phyloP scores from a whole-genome alignment of 2,329 filamentous ascomycete species.

The Anisogramma anomala region DNA sequence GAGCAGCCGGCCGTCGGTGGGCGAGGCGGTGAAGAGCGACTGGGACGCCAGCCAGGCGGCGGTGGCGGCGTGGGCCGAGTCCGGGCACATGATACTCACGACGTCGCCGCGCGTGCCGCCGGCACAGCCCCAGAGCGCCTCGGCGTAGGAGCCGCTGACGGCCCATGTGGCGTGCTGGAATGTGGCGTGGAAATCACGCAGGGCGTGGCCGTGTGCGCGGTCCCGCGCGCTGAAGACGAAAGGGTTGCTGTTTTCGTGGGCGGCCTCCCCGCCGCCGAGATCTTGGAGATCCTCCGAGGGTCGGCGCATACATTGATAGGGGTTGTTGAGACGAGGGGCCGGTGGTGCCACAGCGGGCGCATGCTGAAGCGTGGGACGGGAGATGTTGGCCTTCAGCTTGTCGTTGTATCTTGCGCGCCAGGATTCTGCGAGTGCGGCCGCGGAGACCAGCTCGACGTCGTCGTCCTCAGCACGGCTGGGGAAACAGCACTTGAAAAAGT shows the following conservation, averaged over 20 bases:
- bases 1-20: slow-evolving; percentile 28
- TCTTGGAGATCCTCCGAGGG: neutral
- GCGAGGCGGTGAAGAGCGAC: slow-evolving; percentile 18
- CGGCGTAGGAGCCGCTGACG: slow-evolving; percentile 33
- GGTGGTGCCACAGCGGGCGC: neutral
- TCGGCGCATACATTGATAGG: neutral
- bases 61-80: slow-evolving; percentile 25
- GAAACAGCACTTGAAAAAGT: neutral
- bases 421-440: neutral
- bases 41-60: slow-evolving; percentile 28
- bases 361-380: neutral
- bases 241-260: neutral
- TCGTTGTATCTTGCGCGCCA: neutral
- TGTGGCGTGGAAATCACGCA: slow-evolving; percentile 27
- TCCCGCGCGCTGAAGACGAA: slow-evolving; percentile 17
- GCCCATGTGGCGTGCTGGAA: slow-evolving; percentile 35
- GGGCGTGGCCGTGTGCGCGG: slow-evolving; percentile 22
- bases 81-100: slow-evolving; percentile 32
- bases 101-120: slow-evolving; percentile 19
- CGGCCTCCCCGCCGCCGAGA: neutral
- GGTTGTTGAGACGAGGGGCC: neutral
- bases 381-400: neutral
- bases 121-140: slow-evolving; percentile 32
- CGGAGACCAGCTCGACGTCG: neutral
- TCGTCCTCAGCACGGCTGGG: neutral